Percentiles rank a stretch among this genome's conserved stretches.
Evolutionary conservation across 345 rosid species (phyloP).

Genomic region (Populus davidiana): DNA sequence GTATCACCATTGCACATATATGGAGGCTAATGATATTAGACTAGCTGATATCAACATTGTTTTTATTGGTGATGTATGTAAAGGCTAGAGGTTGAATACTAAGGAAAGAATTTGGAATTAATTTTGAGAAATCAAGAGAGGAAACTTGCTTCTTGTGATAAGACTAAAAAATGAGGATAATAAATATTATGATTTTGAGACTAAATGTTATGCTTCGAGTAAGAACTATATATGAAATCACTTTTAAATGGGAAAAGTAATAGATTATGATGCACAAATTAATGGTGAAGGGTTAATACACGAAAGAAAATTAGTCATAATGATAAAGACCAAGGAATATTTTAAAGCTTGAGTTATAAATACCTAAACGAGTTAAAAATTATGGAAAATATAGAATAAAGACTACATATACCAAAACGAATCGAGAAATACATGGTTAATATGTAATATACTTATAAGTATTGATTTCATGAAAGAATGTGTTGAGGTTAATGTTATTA

Average conservation of each 20-base stretch:
- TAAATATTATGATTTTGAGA: background rate
- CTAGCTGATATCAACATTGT: too few species aligned
- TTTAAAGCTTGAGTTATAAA: background rate
- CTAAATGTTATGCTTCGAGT: background rate
- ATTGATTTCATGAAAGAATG: background rate
- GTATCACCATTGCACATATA: background rate
- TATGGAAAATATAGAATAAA: too few species aligned
- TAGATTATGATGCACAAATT: too few species aligned
- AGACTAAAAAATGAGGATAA: too few species aligned
- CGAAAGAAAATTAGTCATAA: too few species aligned
- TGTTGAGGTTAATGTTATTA: background rate
- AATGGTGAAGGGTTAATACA: background rate
- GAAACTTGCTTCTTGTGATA: background rate
- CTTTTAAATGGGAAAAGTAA: too few species aligned
- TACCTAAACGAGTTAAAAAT: too few species aligned
- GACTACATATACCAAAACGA: background rate
- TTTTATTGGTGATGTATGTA: too few species aligned
- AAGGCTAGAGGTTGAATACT: background rate
- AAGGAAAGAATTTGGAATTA: background rate
- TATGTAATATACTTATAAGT: background rate
- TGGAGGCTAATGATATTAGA: too few species aligned
- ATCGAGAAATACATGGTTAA: background rate
- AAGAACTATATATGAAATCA: too few species aligned
- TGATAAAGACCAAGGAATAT: background rate
- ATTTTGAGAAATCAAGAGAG: background rate